phyloP scores from a whole-genome alignment of 2,329 filamentous ascomycete species.

The Sporothrix schenckii region DNA sequence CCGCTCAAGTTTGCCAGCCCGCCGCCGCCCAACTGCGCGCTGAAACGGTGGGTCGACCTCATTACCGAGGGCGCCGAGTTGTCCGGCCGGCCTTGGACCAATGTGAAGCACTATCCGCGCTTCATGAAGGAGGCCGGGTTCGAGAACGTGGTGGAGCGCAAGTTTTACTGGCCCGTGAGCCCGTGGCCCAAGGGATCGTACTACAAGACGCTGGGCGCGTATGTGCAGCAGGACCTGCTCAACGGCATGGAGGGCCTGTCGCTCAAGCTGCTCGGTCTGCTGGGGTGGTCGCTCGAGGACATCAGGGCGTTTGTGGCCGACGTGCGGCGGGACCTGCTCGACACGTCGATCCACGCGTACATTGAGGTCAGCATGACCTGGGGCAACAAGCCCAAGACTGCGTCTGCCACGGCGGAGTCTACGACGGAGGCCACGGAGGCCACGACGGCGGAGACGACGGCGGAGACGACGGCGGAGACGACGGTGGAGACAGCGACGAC shows the following conservation, averaged over 20 bases:
- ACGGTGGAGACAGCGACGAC: no score
- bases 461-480: not conserved
- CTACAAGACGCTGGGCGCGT: slow-evolving; percentile 38
- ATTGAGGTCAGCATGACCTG: slow-evolving; percentile 21
- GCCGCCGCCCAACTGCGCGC: slow-evolving; percentile 27
- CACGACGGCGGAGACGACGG: no score
- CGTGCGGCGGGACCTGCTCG: slow-evolving; percentile 26
- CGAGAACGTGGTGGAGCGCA: slow-evolving; percentile 38
- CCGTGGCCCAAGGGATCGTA: slow-evolving; percentile 39
- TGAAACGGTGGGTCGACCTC: slow-evolving; percentile 35
- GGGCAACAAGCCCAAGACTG: slow-evolving; percentile 14
- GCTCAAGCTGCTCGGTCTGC: slow-evolving; percentile 25
- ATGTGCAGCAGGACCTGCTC: slow-evolving; percentile 36
- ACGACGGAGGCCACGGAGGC: not conserved
- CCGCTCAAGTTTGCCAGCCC: slow-evolving; percentile 32
- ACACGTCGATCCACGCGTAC: slow-evolving; percentile 28
- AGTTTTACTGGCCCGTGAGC: slow-evolving; percentile 38
- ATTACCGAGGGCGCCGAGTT: slow-evolving; percentile 34
- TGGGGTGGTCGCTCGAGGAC: slow-evolving; percentile 25
- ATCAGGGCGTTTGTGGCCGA: slow-evolving; percentile 25
- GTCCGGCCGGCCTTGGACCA: slow-evolving; percentile 37
- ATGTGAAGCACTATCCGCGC: slow-evolving; percentile 32
- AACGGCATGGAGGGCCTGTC: slow-evolving; percentile 29
- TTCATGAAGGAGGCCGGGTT: slow-evolving; percentile 38
- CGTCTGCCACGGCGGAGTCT: not conserved